These are phyloP conservation scores for Pseudocercospora eumusae DNA, from an alignment of 2,329 filamentous ascomycete genomes.

Conservation along the genomic window DNA sequence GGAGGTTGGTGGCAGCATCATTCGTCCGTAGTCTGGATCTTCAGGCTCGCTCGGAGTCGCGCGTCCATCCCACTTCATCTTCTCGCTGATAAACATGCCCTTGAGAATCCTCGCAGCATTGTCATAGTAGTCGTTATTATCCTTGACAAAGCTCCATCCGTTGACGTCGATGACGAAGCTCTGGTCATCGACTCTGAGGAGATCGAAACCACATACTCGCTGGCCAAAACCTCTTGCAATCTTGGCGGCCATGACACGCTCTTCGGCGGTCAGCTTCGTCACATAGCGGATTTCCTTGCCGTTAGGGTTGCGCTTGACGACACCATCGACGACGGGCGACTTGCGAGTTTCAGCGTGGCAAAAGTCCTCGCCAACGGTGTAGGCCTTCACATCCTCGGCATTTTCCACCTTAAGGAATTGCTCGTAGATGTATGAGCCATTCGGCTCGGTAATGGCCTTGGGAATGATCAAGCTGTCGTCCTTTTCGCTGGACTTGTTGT, in stretches of 20 bases:
- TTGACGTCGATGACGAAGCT: constrained; percentile 99
- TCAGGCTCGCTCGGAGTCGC: constrained; percentile 34
- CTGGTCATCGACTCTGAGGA: constrained; percentile 81
- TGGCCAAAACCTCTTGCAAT: constrained; percentile 93
- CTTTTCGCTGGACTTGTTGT: constrained; percentile 98
- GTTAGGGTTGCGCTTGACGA: constrained; percentile 93
- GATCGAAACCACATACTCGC: constrained; percentile 91
- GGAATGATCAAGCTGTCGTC: constrained; percentile 75
- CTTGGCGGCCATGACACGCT: constrained; percentile 81
- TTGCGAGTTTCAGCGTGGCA: constrained; percentile 98
- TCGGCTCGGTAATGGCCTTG: constrained; percentile 75
- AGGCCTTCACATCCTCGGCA: constrained; percentile 96
- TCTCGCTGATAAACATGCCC: constrained; percentile 84
- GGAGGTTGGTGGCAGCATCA: constrained; percentile 20
- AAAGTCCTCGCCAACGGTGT: constrained; percentile 89
- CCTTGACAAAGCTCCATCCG: constrained; percentile 99
- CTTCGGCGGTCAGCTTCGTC: constrained; percentile 76
- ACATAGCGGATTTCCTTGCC: constrained; percentile 97
- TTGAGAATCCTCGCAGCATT: constrained; percentile 82
- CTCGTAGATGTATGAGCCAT: constrained; percentile 91
- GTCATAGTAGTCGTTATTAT: constrained; percentile 98
- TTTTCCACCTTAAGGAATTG: constrained; percentile 97
- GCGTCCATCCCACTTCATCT: constrained; percentile 57
- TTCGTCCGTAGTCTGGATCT: constrained; percentile 23
- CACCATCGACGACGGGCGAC: constrained; percentile 92